Evolutionary conservation across 108 stramenopile genomes (phyloP).

Genomic region (Asterionellopsis glacialis): DNA sequence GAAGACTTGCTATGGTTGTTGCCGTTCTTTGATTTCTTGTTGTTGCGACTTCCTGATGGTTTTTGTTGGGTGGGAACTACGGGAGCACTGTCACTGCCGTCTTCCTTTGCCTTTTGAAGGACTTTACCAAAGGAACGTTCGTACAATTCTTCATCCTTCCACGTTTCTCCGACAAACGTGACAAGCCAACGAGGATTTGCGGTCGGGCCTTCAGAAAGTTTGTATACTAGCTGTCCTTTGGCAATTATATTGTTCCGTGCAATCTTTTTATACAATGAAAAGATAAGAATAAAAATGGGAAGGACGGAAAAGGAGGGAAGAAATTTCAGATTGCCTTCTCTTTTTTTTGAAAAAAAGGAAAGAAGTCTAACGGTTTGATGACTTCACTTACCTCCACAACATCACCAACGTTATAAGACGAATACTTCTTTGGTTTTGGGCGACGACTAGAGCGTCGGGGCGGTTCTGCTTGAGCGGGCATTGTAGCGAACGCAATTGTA

Average conservation of each 20-base stretch:
- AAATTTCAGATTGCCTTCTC: neutral
- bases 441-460: slow-evolving; percentile 4
- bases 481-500: neutral
- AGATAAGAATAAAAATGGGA: neutral
- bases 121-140: slow-evolving; percentile 37
- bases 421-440: slow-evolving; percentile 23
- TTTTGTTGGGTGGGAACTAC: neutral
- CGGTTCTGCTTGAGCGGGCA: neutral
- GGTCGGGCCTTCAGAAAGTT: slow-evolving; percentile 26
- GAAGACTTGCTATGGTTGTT: neutral
- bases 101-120: slow-evolving; percentile 10
- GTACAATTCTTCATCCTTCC: slow-evolving; percentile 52
- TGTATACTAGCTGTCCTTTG: slow-evolving; percentile 30
- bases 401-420: slow-evolving; percentile 36
- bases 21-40: neutral
- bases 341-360: neutral
- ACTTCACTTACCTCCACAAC: slow-evolving; percentile 41
- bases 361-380: neutral
- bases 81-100: neutral
- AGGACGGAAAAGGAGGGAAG: neutral
- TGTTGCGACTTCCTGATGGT: neutral
- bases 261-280: slow-evolving; percentile 16
- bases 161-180: slow-evolving; percentile 27
- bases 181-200: slow-evolving; percentile 47
- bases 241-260: slow-evolving; percentile 6